phyloP scores from a whole-genome alignment of 2,329 filamentous ascomycete species.

The Microthyrium microscopicum region DNA sequence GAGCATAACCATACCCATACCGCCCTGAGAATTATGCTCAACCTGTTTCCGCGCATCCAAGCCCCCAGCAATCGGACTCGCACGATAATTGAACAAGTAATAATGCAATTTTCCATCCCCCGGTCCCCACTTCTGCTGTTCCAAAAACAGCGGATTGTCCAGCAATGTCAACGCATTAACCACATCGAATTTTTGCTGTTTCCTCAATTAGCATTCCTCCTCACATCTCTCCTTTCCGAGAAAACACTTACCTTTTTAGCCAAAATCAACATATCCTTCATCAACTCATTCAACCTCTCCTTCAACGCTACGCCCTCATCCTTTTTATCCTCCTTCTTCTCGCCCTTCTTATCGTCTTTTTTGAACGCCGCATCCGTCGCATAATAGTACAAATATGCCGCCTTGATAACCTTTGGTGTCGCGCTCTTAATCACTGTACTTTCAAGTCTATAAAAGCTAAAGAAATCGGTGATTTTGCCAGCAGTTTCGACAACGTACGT shows the following conservation, averaged over 20 bases:
- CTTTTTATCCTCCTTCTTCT: slow-evolving; percentile 15
- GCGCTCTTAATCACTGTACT: slow-evolving; percentile 75
- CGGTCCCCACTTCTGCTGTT: slow-evolving; percentile 84
- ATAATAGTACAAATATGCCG: slow-evolving; percentile 96
- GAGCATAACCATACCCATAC: slow-evolving; percentile 58
- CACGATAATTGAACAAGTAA: slow-evolving; percentile 94
- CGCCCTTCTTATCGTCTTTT: slow-evolving; percentile 30
- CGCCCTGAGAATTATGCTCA: slow-evolving; percentile 63
- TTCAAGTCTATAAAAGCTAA: slow-evolving; percentile 92
- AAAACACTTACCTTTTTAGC: slow-evolving; percentile 49
- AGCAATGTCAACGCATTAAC: slow-evolving; percentile 90
- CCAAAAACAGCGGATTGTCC: slow-evolving; percentile 86
- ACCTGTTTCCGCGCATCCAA: slow-evolving; percentile 64
- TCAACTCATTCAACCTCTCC: slow-evolving; percentile 60
- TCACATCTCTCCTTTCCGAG: too few species aligned
- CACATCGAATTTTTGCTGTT: slow-evolving; percentile 66
- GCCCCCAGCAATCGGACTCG: slow-evolving; percentile 69
- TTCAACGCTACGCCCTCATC: slow-evolving; percentile 52
- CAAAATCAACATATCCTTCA: slow-evolving; percentile 73
- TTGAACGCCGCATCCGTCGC: slow-evolving; percentile 64
- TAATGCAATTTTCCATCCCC: slow-evolving; percentile 93
- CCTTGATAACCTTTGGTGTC: slow-evolving; percentile 64
- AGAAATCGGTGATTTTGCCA: slow-evolving; percentile 83
- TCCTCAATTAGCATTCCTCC: not conserved
- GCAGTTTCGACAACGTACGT: slow-evolving; percentile 70